Evolutionary conservation across 176 grass and related monocot genomes (phyloP), one percentile per base, ranked within the genome.

Genomic region (Elaeis guineensis): DNA sequence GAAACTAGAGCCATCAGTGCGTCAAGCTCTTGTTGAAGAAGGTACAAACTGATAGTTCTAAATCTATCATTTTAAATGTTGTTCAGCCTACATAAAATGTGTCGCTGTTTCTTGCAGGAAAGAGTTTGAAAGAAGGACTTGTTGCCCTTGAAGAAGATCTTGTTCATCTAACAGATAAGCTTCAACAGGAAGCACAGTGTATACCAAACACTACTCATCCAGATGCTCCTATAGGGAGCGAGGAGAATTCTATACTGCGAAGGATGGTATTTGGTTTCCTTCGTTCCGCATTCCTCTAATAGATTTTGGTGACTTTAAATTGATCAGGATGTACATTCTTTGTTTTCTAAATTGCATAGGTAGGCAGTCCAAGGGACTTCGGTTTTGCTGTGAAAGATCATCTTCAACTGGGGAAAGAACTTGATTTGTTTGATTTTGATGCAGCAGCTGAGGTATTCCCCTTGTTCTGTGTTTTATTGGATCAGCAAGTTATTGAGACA

Each of bases 391-490:
- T 88, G 32, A 97, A 85, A 75, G 86, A 97, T 80, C 92, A 97
- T 73, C 59, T 97, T 79, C 81, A 85, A 64, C 65, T 97, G 57
- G 92, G 92, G 72, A 91, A 90, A 64, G 84, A 83, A 39, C 87
- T 97, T 82, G 81, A 91, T 80, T 76, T 97, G 35, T 85, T 97
- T 77, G 87, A 97, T 77, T 91, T 97, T 75, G 87, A 97, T 85
- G 87, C 92, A 59, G 92, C 87, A 69, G 63, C 87, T 50, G 87
- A 97, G 86, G 92, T 97, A 87, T 24, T 16, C 49, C 20, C 51
- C 23, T 26, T 49, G 11, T 44, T 44, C 35, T 44, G 35, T 44
- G 35, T 44, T 44, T 8, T 44, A 12, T 44, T 44, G 14, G 35
- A 14, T 44, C 2, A 1, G 9, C 11, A 44, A 44, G 35, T 44